Percentiles rank a stretch among this genome's conserved stretches.
Conservation (phyloP, 805 yeast species). For the Candida qinlingensis region DNA sequence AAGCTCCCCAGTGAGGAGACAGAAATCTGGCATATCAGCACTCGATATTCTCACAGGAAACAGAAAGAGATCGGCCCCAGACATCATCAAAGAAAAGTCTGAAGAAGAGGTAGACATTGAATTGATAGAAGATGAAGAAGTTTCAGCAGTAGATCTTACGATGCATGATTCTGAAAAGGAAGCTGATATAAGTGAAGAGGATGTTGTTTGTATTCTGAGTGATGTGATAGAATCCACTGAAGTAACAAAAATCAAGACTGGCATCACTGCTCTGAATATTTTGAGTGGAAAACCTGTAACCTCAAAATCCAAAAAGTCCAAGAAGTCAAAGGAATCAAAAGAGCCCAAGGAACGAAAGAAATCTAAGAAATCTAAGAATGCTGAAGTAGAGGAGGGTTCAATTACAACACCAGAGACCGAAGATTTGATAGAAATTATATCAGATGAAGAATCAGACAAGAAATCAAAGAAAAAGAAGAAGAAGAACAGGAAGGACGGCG, state of each 20-base stretch:
- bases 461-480: slow-evolving; percentile 2
- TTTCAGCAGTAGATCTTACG: background rate
- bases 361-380: background rate
- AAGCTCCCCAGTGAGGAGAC: background rate
- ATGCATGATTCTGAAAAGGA: too few species aligned
- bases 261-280: background rate
- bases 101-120: background rate
- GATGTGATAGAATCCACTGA: background rate
- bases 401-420: background rate
- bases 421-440: slow-evolving; percentile 13
- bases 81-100: background rate
- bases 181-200: background rate
- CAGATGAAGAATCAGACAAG: slow-evolving; percentile 8
- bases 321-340: background rate
- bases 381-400: background rate
- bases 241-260: background rate
- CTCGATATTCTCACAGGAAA: slow-evolving; percentile 13
- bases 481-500: background rate
- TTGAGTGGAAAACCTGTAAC: background rate
- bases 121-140: slow-evolving; percentile 1
- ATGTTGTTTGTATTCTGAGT: background rate
- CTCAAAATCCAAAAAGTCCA: background rate
- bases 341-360: background rate
- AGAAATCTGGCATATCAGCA: slow-evolving; percentile 12
- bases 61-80: background rate